Percentiles rank a stretch among this genome's conserved stretches.
Evolutionary conservation across 2,329 filamentous ascomycete genomes (phyloP).

Genomic region (Calonectria honghensis): DNA sequence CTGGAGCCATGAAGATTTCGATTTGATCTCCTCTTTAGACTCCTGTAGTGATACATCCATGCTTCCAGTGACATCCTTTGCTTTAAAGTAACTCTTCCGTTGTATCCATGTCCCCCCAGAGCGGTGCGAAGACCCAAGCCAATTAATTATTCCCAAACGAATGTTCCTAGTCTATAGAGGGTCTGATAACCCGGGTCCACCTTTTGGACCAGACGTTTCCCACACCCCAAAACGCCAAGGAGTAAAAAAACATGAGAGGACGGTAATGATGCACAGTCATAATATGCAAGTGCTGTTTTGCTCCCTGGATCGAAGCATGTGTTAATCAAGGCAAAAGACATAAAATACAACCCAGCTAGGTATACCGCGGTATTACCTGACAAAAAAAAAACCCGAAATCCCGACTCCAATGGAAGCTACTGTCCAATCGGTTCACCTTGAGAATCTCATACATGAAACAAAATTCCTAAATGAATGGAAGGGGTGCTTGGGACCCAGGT

Average conservation of each 20-base stretch:
- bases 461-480: conserved; percentile 24
- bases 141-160: conserved; percentile 20
- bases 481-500: neutral
- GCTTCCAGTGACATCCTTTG: neutral
- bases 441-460: conserved; percentile 23
- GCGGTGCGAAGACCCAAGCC: neutral
- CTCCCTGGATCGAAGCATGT: neutral
- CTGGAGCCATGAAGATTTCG: conserved; percentile 5
- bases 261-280: neutral
- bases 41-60: conserved; percentile 14
- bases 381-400: neutral
- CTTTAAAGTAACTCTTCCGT: conserved; percentile 8
- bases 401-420: neutral
- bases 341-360: conserved; percentile 7
- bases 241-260: neutral
- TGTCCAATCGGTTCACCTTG: neutral
- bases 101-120: neutral
- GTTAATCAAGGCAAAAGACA: conserved; percentile 1
- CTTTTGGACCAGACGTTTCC: conserved; percentile 19
- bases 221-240: conserved; percentile 5
- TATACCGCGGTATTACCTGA: conserved; percentile 1
- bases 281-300: neutral
- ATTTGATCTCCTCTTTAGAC: conserved; percentile 5
- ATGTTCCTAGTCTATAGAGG: conserved; percentile 22
- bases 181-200: conserved; percentile 17